Base-by-base conservation (phyloP, 2,329 filamentous ascomycete species). In the Ceratocystis alfenasii region DNA sequence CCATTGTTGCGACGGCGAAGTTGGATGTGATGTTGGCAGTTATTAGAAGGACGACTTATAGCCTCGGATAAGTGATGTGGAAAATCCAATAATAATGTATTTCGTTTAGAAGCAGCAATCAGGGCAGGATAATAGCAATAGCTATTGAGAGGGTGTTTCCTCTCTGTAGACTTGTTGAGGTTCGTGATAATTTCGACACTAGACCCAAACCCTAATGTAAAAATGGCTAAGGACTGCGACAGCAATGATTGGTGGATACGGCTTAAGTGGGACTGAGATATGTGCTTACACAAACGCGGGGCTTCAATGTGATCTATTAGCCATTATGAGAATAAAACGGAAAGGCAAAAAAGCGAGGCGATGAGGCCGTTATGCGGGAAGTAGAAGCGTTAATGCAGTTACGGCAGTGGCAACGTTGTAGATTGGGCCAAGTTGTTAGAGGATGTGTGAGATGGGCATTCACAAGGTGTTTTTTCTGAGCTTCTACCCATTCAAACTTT, bases 1-100 rank as follows among this genome's bases (percentile, higher is more conserved):
- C 83, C 84, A 87, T 87, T 69, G 65, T 76, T 70, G 69, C 50
- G 36, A 48, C 15, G 28, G 30, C 2, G 12, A 20, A 50, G 57
- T 36, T n/a, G 2, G 30, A 15, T 57, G 30, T 7, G 22, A 15
- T 30, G 22, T 17, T 20, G 25, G 8, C 15, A 22, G 12, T 44
- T n/a, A 4, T 17, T n/a, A 8, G 59, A 33, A 36, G 8, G n/a
- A 28, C 50, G 5, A 17, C 20, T 17, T 46, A 50, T 63, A 15
- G 41, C 7, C 8, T 36, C 33, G 33, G 7, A 36, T 3, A 36
- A 36, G 33, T 36, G 33, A 10, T 10, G 33, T 10, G 33, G 2
- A 36, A 36, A 10, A 10, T 36, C 33, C 8, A 36, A 10, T 36
- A 1, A 36, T 10, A 8, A 36, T 10, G 7, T 36, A 36, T 10